Evolutionary conservation across 345 rosid species (phyloP).

Genomic region (Syzygium oleosum): DNA sequence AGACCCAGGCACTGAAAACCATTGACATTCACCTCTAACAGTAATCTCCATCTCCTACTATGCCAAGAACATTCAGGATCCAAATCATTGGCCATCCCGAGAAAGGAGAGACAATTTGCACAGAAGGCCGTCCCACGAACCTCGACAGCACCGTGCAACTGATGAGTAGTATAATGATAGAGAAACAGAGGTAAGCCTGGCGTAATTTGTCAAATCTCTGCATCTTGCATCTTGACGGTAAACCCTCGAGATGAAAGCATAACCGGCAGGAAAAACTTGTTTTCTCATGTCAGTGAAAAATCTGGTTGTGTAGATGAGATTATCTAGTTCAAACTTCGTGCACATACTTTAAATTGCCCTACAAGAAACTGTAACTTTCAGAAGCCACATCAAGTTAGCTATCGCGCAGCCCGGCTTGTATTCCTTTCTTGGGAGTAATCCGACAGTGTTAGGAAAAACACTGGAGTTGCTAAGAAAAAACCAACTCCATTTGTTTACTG

Average conservation of each 20-base stretch:
- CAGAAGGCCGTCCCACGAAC: conserved; percentile 23
- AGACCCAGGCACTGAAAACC: not conserved
- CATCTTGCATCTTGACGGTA: conserved; percentile 96
- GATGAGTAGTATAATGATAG: conserved; percentile 51
- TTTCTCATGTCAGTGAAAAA: not conserved
- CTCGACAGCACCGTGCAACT: conserved; percentile 92
- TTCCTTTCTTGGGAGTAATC: not conserved
- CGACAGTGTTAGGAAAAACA: not conserved
- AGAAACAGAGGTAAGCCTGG: conserved; percentile 21
- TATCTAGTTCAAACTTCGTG: not conserved
- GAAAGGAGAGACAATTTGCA: not conserved
- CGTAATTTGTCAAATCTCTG: conserved; percentile 82
- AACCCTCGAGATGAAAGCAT: conserved; percentile 29
- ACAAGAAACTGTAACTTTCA: not conserved
- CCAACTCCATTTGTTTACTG: not conserved
- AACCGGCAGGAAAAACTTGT: not conserved
- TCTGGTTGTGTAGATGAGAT: not conserved
- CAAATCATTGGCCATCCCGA: not conserved
- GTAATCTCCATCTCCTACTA: not conserved
- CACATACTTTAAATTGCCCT: not conserved
- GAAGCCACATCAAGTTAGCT: not conserved
- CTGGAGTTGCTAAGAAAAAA: not conserved
- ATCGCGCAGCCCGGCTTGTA: not conserved
- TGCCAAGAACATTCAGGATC: not conserved
- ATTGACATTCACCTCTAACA: not conserved